Evolutionary conservation across 371 early-diverging fungal genomes (phyloP), one percentile per base, ranked within the genome.

Genomic region (Gilbertella persicaria): DNA sequence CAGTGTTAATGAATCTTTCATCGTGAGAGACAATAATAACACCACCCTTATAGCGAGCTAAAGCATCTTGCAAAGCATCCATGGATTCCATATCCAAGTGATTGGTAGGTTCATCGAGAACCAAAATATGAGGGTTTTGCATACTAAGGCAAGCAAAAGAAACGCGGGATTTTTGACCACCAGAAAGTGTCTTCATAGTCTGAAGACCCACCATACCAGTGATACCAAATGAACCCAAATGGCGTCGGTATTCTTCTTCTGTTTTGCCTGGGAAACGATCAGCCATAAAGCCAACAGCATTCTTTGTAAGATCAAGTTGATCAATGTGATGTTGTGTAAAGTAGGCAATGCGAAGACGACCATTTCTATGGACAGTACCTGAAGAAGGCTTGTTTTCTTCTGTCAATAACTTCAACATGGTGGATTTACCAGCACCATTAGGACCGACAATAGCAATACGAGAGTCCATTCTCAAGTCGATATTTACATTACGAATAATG

Each of bases 281-380:
- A 26, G 82, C 79, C 85, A 98, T 83, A 55, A 92, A 95, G n/a
- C 84, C 92, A 10, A 97, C 96, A 3, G 95, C 87, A 9, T 87
- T 83, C 50, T 82, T 77, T 40, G 77, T 86, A 40, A 96, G 75
- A 67, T 93, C 94, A 44, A 98, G 79, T 64, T 96, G 96, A 71
- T 98, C 99, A 30, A 96, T 94, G 67, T 95, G 96, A 63, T 99
- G 99, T 78, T 99, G 99, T 44, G 95, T 92, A 77, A 99, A 99
- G 67, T 93, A 89, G 24, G 94, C 98, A 47, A 96, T 86, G 25
- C 95, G 89, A 51, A 98, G 82, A 45, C 95, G 89, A n/a, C 94
- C 94, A 58, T 97, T 94, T 41, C 96, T 87, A 59, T 93, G 85
- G 19, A 93, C 90, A 30, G 86, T 68, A 40, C 97, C 97, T 4